Percentiles rank a stretch among this genome's conserved stretches.
Conservation (phyloP, 495 filamentous ascomycete species). For the Aspergillus kassunensis region DNA sequence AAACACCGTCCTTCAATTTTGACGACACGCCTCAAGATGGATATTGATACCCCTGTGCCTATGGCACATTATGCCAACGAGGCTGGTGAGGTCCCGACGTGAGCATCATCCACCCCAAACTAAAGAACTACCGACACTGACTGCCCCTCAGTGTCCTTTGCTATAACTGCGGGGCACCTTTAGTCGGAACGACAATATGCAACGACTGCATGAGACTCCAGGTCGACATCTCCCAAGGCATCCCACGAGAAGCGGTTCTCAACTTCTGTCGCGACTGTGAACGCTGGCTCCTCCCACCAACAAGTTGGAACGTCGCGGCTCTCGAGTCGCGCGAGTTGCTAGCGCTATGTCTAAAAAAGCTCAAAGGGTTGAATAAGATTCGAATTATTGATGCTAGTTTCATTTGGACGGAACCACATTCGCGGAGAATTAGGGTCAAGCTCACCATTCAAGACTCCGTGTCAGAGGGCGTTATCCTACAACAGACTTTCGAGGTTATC, state of each 20-base stretch:
- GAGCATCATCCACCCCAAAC: not conserved
- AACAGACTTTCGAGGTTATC: slow-evolving; percentile 91
- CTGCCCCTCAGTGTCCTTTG: slow-evolving; percentile 67
- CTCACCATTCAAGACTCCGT: slow-evolving; percentile 83
- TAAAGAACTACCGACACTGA: not conserved
- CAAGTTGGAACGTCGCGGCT: slow-evolving; percentile 73
- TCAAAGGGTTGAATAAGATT: slow-evolving; percentile 78
- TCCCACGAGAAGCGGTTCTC: slow-evolving; percentile 79
- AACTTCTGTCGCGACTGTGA: slow-evolving; percentile 92
- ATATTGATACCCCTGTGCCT: slow-evolving; percentile 11
- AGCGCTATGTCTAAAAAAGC: slow-evolving; percentile 78
- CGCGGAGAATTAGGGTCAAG: slow-evolving; percentile 81
- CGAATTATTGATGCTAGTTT: slow-evolving; percentile 92
- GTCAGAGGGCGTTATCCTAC: slow-evolving; percentile 70
- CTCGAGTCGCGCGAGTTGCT: slow-evolving; percentile 86
- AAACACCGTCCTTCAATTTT: not conserved
- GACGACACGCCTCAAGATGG: slow-evolving; percentile 8
- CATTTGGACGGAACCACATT: slow-evolving; percentile 98
- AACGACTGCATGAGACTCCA: slow-evolving; percentile 90
- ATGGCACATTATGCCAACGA: slow-evolving; percentile 6
- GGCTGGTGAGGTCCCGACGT: slow-evolving; percentile 7
- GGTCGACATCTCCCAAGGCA: slow-evolving; percentile 76
- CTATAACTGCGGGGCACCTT: slow-evolving; percentile 90
- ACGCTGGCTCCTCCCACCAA: slow-evolving; percentile 84
- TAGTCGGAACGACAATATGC: slow-evolving; percentile 87